phyloP scores from a whole-genome alignment of 208 protist species.

The Wallacemonas collosoma region DNA sequence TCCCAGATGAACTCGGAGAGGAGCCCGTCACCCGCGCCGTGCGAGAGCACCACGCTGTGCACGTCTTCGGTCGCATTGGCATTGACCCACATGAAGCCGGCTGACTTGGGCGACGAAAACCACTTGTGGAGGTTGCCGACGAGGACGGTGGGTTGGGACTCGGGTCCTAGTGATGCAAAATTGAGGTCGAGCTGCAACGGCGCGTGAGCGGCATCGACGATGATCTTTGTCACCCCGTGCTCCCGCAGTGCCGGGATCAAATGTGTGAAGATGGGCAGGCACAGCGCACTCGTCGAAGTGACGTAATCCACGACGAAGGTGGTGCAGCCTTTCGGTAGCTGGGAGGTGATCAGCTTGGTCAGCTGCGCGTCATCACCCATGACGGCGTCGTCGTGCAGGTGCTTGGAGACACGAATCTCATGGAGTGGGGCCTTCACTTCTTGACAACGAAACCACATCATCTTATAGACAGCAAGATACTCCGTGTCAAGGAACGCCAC shows the following conservation, averaged over 20 bases:
- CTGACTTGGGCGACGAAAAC: slow-evolving; percentile 84
- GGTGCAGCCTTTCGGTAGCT: slow-evolving; percentile 75
- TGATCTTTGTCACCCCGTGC: slow-evolving; percentile 70
- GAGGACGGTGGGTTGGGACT: slow-evolving; percentile 73
- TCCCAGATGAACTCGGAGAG: slow-evolving; percentile 93
- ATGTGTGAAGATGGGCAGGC: slow-evolving; percentile 80
- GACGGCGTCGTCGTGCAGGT: slow-evolving; percentile 57
- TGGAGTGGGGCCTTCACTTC: slow-evolving; percentile 67
- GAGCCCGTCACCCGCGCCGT: slow-evolving; percentile 86
- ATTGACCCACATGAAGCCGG: slow-evolving; percentile 87
- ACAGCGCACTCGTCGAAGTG: slow-evolving; percentile 84
- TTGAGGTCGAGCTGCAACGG: slow-evolving; percentile 77
- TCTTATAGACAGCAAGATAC: slow-evolving; percentile 92
- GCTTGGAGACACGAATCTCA: slow-evolving; percentile 65
- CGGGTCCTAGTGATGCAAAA: slow-evolving; percentile 54
- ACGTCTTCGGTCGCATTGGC: slow-evolving; percentile 39
- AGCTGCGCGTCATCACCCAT: slow-evolving; percentile 72
- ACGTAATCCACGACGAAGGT: slow-evolving; percentile 87
- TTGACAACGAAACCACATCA: slow-evolving; percentile 82
- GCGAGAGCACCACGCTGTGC: slow-evolving; percentile 78
- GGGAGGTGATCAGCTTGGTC: slow-evolving; percentile 51
- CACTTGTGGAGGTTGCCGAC: slow-evolving; percentile 93
- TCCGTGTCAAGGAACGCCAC: slow-evolving; percentile 83
- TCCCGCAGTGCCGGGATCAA: slow-evolving; percentile 75
- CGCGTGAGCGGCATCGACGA: slow-evolving; percentile 91